Evolutionary conservation across 106 monocot genomes (phyloP).

Genomic region (Allium fistulosum): DNA sequence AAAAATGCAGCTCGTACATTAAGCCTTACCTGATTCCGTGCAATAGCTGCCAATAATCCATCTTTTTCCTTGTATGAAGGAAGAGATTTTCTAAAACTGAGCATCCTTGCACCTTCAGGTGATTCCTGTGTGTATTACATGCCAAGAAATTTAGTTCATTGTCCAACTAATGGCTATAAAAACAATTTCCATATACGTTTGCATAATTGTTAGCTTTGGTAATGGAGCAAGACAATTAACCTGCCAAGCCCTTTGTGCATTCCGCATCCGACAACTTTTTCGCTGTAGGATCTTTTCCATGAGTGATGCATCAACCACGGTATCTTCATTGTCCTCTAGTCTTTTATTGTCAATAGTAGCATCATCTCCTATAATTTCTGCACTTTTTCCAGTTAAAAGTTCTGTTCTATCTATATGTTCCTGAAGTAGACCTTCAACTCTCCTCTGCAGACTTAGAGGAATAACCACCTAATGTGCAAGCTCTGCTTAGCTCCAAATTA

Average conservation of each 20-base stretch:
- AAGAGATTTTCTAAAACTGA: conserved; percentile 86
- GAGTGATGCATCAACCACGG: conserved; percentile 53
- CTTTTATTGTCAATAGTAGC: conserved; percentile 21
- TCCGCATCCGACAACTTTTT: conserved; percentile 75
- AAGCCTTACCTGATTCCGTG: conserved; percentile 80
- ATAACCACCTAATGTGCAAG: conserved; percentile 57
- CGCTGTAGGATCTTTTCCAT: conserved; percentile 97
- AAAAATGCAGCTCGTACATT: neutral
- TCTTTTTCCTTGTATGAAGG: conserved; percentile 94
- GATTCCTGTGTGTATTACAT: conserved; percentile 56
- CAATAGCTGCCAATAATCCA: conserved; percentile 83
- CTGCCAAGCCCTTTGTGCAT: conserved; percentile 94
- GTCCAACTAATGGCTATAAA: neutral
- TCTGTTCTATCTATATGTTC: conserved; percentile 85
- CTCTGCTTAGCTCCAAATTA: neutral
- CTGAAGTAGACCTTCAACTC: conserved; percentile 81
- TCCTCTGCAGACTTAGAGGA: conserved; percentile 92
- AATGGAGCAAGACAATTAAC: conserved; percentile 14
- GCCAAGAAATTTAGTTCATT: neutral
- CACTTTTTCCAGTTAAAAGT: conserved; percentile 20
- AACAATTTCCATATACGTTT: neutral
- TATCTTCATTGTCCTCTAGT: conserved; percentile 44
- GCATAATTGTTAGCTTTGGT: neutral
- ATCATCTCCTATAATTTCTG: conserved; percentile 12
- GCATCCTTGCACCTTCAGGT: conserved; percentile 80